Percentiles rank a stretch among this genome's conserved stretches.
phyloP scores from a whole-genome alignment of 1,139 yeast species.

The Meyerozyma carpophila region DNA sequence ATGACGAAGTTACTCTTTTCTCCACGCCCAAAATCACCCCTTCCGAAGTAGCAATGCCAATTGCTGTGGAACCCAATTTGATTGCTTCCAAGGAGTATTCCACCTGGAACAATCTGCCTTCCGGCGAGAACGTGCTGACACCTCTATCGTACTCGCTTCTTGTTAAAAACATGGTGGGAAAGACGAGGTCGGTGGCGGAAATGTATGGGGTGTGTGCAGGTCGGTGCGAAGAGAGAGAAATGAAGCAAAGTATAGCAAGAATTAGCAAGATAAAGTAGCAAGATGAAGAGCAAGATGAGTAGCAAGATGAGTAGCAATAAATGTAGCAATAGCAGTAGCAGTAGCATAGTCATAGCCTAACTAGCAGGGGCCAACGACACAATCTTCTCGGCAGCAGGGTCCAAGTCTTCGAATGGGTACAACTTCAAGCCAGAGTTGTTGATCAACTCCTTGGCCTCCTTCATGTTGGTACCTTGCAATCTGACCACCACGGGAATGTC shows the following conservation, averaged over 20 bases:
- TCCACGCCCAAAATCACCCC: conserved; percentile 97
- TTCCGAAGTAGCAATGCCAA: conserved; percentile 93
- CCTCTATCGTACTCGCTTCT: conserved; percentile 99
- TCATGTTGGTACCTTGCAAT: conserved; percentile 96
- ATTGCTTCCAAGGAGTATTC: conserved; percentile 98
- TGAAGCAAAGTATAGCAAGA: too few relatives aligned
- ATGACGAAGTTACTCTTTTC: conserved; percentile 89
- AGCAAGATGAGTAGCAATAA: too few relatives aligned
- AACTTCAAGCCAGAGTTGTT: conserved; percentile 88
- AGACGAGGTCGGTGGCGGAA: background rate
- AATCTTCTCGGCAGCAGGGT: conserved; percentile 95
- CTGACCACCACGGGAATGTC: conserved; percentile 95
- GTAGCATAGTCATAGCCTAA: background rate
- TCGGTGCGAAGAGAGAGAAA: too few relatives aligned
- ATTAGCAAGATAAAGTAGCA: too few relatives aligned
- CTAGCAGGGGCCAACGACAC: conserved; percentile 55
- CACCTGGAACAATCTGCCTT: conserved; percentile 96
- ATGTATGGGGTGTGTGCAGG: background rate
- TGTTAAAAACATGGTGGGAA: conserved; percentile 73
- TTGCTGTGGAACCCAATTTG: conserved; percentile 94
- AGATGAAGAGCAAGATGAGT: too few relatives aligned
- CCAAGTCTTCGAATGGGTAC: conserved; percentile 86
- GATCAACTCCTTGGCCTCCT: conserved; percentile 82
- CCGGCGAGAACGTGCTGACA: conserved; percentile 97
- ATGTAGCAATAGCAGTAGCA: background rate